Evolutionary conservation across 1,284 basidiomycete species (phyloP).

Genomic region (Sporisorium sorghi): DNA sequence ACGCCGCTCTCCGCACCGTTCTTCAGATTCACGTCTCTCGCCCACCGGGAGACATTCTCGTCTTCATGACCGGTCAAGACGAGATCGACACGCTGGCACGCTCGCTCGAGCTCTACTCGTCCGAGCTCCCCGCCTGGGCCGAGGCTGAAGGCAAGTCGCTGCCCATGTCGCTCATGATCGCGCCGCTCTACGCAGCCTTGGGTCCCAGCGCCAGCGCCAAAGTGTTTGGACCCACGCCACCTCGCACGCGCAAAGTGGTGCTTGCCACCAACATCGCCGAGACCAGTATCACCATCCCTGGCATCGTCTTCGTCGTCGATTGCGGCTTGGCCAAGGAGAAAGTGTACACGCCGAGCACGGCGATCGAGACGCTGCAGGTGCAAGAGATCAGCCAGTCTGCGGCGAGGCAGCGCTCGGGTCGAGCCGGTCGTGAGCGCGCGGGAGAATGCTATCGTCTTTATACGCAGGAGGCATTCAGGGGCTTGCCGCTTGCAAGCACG

Average conservation of each 20-base stretch:
- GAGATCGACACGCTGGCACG: slow-evolving; percentile 86
- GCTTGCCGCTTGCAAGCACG: slow-evolving; percentile 34
- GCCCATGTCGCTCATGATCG: slow-evolving; percentile 55
- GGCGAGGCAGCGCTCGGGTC: slow-evolving; percentile 62
- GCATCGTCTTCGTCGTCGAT: slow-evolving; percentile 94
- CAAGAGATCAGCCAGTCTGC: slow-evolving; percentile 61
- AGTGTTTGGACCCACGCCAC: slow-evolving; percentile 72
- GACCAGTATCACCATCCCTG: slow-evolving; percentile 96
- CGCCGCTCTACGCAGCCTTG: slow-evolving; percentile 67
- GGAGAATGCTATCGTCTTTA: slow-evolving; percentile 67
- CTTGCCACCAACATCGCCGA: slow-evolving; percentile 78
- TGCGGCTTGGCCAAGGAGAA: slow-evolving; percentile 88
- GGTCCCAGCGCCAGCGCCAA: slow-evolving; percentile 57
- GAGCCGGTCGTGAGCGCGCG: slow-evolving; percentile 62
- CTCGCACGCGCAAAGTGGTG: slow-evolving; percentile 85
- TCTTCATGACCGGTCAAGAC: slow-evolving; percentile 96
- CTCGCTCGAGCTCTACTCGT: slow-evolving; percentile 52
- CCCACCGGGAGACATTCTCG: slow-evolving; percentile 86
- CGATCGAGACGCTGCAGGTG: slow-evolving; percentile 61
- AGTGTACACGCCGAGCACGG: slow-evolving; percentile 73
- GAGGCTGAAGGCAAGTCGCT: slow-evolving; percentile 32
- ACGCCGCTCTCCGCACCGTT: slow-evolving; percentile 87
- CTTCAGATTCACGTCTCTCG: slow-evolving; percentile 87
- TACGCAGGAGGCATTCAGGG: slow-evolving; percentile 49
- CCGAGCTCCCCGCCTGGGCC: slow-evolving; percentile 58